phyloP scores from a whole-genome alignment of 306 rosid species.

The Crotalaria pallida region DNA sequence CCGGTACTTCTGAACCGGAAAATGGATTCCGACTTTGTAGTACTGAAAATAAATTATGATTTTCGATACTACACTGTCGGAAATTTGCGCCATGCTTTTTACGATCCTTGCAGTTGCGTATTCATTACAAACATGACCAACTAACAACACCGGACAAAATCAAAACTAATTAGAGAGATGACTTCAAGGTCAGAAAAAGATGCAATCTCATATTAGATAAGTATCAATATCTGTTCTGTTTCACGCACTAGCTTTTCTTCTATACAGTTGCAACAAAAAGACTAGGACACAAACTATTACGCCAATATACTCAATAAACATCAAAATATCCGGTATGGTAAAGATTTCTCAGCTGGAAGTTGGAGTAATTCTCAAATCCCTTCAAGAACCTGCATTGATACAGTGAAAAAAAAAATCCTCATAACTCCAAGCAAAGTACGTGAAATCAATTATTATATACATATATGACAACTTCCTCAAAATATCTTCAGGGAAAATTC shows the following conservation, averaged over 20 bases:
- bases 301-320: background rate
- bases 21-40: too few species aligned
- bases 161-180: background rate
- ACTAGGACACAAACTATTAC: background rate
- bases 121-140: background rate
- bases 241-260: conserved; percentile 8
- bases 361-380: conserved; percentile 82
- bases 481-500: background rate
- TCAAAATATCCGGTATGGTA: conserved; percentile 45
- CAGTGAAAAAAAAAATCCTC: background rate
- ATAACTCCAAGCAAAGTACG: background rate
- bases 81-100: background rate
- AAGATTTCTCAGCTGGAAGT: conserved; percentile 66
- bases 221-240: background rate
- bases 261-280: background rate
- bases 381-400: conserved; percentile 65
- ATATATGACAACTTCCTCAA: background rate
- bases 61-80: too few species aligned
- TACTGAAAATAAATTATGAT: too few species aligned
- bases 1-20: too few species aligned
- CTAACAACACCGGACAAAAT: background rate
- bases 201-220: background rate
- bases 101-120: background rate
- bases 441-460: background rate
- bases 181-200: background rate